A percentile compares a stretch with the other conserved stretches of the same genome.
These are phyloP conservation scores for Neurospora pannonica DNA, from an alignment of 495 filamentous ascomycete genomes.

Conservation along the genomic window DNA sequence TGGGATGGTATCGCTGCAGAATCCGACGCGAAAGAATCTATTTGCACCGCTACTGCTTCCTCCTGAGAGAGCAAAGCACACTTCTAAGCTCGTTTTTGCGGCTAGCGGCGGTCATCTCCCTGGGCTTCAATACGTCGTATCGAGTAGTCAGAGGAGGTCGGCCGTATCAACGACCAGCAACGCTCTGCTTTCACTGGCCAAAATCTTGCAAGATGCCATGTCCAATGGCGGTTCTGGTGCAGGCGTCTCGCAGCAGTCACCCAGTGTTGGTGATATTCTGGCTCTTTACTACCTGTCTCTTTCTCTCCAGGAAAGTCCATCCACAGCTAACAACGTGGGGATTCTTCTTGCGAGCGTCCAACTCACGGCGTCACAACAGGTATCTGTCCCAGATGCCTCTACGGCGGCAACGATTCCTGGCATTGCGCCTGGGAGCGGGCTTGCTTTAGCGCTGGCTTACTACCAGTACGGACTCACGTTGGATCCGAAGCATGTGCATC, in stretches of 20 bases:
- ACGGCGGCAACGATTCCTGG: constrained; percentile 56
- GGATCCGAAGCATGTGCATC: constrained; percentile 86
- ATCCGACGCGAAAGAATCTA: constrained; percentile 1
- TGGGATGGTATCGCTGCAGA: neutral
- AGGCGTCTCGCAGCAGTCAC: constrained; percentile 48
- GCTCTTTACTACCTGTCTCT: constrained; percentile 94
- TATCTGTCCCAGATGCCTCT: constrained; percentile 13
- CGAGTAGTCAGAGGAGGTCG: constrained; percentile 64
- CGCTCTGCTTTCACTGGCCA: constrained; percentile 85
- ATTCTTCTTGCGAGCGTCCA: constrained; percentile 93
- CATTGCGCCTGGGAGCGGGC: constrained; percentile 73
- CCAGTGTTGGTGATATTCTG: constrained; percentile 84
- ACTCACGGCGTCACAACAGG: constrained; percentile 47
- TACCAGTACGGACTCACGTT: constrained; percentile 89
- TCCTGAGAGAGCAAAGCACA: constrained; percentile 76
- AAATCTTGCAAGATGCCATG: constrained; percentile 99
- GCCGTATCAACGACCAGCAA: constrained; percentile 93
- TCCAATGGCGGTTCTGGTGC: constrained; percentile 58
- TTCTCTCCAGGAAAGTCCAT: constrained; percentile 90
- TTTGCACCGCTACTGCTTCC: constrained; percentile 58
- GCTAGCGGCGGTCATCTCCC: constrained; percentile 65
- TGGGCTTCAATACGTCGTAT: constrained; percentile 66
- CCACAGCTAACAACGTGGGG: constrained; percentile 96
- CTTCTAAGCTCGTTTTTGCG: constrained; percentile 75
- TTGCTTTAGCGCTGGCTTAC: constrained; percentile 82